Evolutionary conservation across 129 eudicot genomes (phyloP), one percentile per base, ranked within the genome.

Genomic region (Flaveria sonorensis): DNA sequence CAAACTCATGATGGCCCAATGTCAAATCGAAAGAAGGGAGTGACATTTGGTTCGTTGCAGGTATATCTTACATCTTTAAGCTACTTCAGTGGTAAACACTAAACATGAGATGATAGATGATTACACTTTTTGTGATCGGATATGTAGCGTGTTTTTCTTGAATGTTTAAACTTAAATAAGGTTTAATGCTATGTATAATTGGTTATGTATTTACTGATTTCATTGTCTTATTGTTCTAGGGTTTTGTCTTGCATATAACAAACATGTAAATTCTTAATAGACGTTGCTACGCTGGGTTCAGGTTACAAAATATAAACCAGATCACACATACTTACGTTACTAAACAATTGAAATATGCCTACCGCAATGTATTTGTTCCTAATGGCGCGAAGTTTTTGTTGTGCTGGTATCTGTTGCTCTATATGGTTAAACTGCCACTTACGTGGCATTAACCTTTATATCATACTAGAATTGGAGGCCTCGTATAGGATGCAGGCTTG

Each of bases 1-100:
- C 77, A 90, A 85, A 63, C 85, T 92, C 71, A 90, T 92, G 98
- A 89, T 92, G 93, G 88, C 88, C 10, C 96, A 90, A n/a, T 77
- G 59, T 66, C 87, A 16, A n/a, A 92, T 26, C 72, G 98, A 75
- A 92, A 92, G 86, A 89, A 92, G 81, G 98, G 98, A 2, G 87
- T 88, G 48, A 86, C 94, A 30, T 90, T 73, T 85, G 96, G 92
- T 72, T 86, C 92, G 7, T 81, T 92, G 59, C 61, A 85, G 98
- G 98, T 92, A 77, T 19, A 18, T 50, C 19, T 24, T 14, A 20
- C 43, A 45, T 69, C 73, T 48, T 63, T 36, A 11, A 12, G 61
- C 70, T 45, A 19, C 43, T 36, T 74, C 5, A 28, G 24, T 74
- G 43, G 77, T 47, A 13, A 61, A 9, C 50, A 45, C 0, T 52